Percentiles rank a stretch among this genome's conserved stretches.
Conservation (phyloP, 805 yeast genomes). For the Wickerhamomyces silvicola region DNA sequence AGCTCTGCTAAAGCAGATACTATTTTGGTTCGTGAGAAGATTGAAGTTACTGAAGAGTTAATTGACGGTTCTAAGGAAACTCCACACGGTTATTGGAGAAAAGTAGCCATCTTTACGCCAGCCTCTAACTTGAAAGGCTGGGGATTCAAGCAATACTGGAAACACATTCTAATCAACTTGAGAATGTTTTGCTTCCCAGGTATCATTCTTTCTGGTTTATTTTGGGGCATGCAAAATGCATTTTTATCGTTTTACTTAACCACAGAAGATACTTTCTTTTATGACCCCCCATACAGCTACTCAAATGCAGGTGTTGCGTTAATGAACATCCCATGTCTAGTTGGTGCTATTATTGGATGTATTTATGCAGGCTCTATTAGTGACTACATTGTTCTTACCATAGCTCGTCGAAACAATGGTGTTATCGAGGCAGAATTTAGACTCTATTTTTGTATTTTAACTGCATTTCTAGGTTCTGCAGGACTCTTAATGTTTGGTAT, state of each 20-base stretch:
- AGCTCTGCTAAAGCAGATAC: conserved; percentile 4
- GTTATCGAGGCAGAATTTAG: conserved; percentile 61
- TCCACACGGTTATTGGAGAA: conserved; percentile 37
- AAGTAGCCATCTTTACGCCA: conserved; percentile 44
- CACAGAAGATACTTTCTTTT: conserved; percentile 62
- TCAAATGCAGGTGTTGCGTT: conserved; percentile 61
- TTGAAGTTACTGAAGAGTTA: conserved; percentile 17
- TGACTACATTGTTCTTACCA: conserved; percentile 54
- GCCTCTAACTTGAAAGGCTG: conserved; percentile 54
- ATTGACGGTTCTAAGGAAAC: conserved; percentile 37
- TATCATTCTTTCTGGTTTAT: conserved; percentile 56
- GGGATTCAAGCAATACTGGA: conserved; percentile 60
- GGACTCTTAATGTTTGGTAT: conserved; percentile 63
- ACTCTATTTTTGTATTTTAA: conserved; percentile 48
- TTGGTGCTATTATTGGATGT: conserved; percentile 65
- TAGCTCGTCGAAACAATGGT: conserved; percentile 56
- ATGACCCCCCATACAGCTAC: conserved; percentile 61
- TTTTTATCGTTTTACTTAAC: conserved; percentile 70
- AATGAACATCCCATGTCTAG: conserved; percentile 66
- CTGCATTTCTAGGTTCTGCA: conserved; percentile 52
- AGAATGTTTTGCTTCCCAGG: conserved; percentile 61
- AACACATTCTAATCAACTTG: conserved; percentile 42
- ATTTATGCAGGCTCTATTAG: conserved; percentile 54
- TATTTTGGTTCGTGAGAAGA: conserved; percentile 1
- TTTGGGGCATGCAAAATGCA: conserved; percentile 80